Base-by-base conservation (phyloP, 306 rosid genomes). In the Mucuna pruriens region DNA sequence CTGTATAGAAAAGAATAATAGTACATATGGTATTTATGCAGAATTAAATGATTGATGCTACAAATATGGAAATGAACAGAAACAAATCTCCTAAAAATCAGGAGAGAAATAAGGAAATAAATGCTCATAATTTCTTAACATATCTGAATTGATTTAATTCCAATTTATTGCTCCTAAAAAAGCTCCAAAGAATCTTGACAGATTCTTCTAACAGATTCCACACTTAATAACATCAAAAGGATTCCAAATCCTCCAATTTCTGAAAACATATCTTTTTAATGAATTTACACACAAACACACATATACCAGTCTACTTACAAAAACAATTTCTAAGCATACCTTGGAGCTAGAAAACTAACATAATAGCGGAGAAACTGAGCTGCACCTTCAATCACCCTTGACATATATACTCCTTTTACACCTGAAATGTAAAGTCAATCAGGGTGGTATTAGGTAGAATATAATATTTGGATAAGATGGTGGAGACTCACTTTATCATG, bases 321-420 rank as follows among this genome's bases (percentile, higher is more conserved):
- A 36, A 6, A 29, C 64, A 54, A 75, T 40, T 66, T 31, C 79
- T 48, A 48, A 82, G 48, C 84, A 70, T 92, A 95, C 99, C 97
- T 89, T 54, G 80, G 79, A 76, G 63, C 78, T 52, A 91, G 84
- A 76, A 76, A 90, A 75, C 79, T 81, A 77, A 88, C 77, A 45
- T 89, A 91, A 66, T 87, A 84, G 22, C 61, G 54, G 12, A 88
- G 60, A 87, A 95, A 95, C 73, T 57, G 77, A n/a, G 95, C 87
- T 51, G 97, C 99, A 65, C 92, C 94, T 88, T 87, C 89, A 82
- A 95, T 91, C 80, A 90, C 89, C 38, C 49, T 85, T 22, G 99
- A 95, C 76, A 84, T 84, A 84, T 93, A 93, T 63, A 90, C 78
- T 83, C 99, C 97, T 80, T 91, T 95, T 23, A 86, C 84, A 64